Conservation (phyloP, 1,139 yeast genomes). For the Zygosaccharomyces sapae region DNA sequence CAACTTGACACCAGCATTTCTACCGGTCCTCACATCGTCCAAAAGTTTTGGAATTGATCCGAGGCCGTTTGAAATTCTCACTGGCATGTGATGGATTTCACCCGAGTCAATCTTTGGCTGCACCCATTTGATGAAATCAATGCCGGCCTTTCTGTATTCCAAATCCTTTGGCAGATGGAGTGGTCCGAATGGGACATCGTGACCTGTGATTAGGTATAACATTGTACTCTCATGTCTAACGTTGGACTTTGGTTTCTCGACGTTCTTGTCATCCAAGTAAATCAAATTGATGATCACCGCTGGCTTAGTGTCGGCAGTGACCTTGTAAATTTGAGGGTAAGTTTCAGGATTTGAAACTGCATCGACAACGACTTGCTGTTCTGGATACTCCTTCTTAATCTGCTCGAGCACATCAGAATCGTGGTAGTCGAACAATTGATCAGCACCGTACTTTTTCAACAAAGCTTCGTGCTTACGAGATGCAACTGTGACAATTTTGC, state of each 20-base stretch:
- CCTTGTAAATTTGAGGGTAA: conserved; percentile 43
- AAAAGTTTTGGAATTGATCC: conserved; percentile 25
- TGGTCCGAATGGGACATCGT: conserved; percentile 30
- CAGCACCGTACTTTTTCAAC: conserved; percentile 52
- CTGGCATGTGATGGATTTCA: conserved; percentile 30
- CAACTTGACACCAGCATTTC: conserved; percentile 23
- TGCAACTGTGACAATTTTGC: conserved; percentile 47
- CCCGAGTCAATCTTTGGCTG: conserved; percentile 28
- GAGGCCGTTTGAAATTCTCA: conserved; percentile 29
- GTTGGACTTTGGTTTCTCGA: conserved; percentile 28
- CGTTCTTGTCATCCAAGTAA: conserved; percentile 22
- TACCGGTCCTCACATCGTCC: conserved; percentile 30
- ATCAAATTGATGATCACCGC: conserved; percentile 30
- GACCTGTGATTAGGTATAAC: conserved; percentile 27
- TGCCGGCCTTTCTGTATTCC: conserved; percentile 21
- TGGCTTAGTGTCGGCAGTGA: conserved; percentile 40
- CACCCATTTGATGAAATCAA: conserved; percentile 26
- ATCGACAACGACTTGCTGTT: conserved; percentile 41
- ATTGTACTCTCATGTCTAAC: conserved; percentile 27
- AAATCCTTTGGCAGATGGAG: conserved; percentile 28
- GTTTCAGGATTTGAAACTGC: conserved; percentile 47
- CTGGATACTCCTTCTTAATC: conserved; percentile 46
- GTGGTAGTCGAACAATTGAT: conserved; percentile 56
- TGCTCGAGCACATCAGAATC: conserved; percentile 50
- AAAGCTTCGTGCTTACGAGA: conserved; percentile 41